Evolutionary conservation across 2,329 filamentous ascomycete genomes (phyloP).

Genomic region (Xylariaceae sp.): DNA sequence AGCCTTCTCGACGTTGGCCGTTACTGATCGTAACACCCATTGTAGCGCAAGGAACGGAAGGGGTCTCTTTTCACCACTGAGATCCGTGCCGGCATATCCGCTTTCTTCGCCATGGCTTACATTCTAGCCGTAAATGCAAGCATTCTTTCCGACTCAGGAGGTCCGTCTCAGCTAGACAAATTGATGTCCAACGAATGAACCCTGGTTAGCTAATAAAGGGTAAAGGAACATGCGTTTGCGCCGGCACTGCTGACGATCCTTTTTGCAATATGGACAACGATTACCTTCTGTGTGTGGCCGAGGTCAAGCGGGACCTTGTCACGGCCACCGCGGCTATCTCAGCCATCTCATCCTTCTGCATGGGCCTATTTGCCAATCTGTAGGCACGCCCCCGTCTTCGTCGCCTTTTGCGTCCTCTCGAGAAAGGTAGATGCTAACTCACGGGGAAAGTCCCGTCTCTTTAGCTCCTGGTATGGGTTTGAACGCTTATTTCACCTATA

Average conservation of each 20-base stretch:
- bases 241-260: slow-evolving; percentile 55
- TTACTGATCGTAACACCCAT: no score
- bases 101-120: slow-evolving; percentile 72
- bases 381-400: slow-evolving; percentile 41
- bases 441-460: slow-evolving; percentile 62
- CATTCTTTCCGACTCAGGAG: slow-evolving; percentile 41
- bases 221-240: slow-evolving; percentile 76
- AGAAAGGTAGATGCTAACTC: slow-evolving; percentile 11
- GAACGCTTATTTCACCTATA: slow-evolving; percentile 83
- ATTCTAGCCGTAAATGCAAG: slow-evolving; percentile 43
- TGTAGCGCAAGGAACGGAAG: slow-evolving; percentile 71
- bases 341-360: slow-evolving; percentile 79
- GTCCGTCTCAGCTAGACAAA: slow-evolving; percentile 44
- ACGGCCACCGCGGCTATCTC: slow-evolving; percentile 86
- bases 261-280: slow-evolving; percentile 61
- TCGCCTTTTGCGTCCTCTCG: not conserved
- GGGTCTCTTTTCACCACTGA: slow-evolving; percentile 83
- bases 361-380: slow-evolving; percentile 84
- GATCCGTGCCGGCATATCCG: slow-evolving; percentile 80
- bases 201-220: slow-evolving; percentile 64
- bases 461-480: slow-evolving; percentile 80
- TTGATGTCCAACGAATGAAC: slow-evolving; percentile 43
- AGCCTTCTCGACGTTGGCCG: no score
- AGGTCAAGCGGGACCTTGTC: slow-evolving; percentile 78
- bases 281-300: slow-evolving; percentile 68